Conservation (phyloP, 2,329 filamentous ascomycete species). For the Hypomyces rosellus region DNA sequence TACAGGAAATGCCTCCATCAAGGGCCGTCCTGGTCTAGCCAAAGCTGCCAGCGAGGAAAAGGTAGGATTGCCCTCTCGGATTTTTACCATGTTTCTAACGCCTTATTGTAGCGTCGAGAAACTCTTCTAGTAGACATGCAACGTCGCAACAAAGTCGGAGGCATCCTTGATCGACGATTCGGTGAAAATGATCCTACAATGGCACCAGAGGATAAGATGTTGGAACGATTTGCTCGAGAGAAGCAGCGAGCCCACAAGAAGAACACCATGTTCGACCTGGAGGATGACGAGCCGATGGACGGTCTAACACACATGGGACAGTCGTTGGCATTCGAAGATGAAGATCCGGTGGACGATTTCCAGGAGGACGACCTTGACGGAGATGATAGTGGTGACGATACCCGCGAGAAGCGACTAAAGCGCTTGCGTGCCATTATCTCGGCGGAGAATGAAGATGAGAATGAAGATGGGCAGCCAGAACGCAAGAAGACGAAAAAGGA, state of each 20-base stretch:
- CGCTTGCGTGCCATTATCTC: constrained; percentile 41
- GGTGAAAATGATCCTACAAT: constrained; percentile 93
- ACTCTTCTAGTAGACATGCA: constrained; percentile 89
- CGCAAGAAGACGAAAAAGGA: constrained; percentile 93
- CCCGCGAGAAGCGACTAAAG: constrained; percentile 50
- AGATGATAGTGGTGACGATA: constrained; percentile 50
- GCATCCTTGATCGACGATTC: constrained; percentile 86
- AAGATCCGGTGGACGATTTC: constrained; percentile 62
- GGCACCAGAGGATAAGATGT: constrained; percentile 86
- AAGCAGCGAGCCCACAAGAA: constrained; percentile 75
- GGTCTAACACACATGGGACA: constrained; percentile 79
- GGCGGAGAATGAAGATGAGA: constrained; percentile 40
- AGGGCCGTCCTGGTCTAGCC: constrained; percentile 73
- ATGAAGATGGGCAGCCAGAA: constrained; percentile 57
- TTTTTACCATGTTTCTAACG: constrained; percentile 3
- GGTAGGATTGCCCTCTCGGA: constrained; percentile 37
- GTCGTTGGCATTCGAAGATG: constrained; percentile 58
- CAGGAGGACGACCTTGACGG: constrained; percentile 65
- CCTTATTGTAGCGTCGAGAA: constrained; percentile 55
- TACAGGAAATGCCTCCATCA: constrained; percentile 46
- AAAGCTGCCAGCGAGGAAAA: constrained; percentile 84
- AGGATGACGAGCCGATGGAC: constrained; percentile 57
- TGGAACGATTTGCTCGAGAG: constrained; percentile 84
- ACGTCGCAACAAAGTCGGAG: constrained; percentile 81
- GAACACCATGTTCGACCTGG: constrained; percentile 79